Percentiles rank a stretch among this genome's conserved stretches.
These are phyloP conservation scores for Dioszegia crocea DNA, from an alignment of 768 basidiomycete species.

Conservation along the genomic window DNA sequence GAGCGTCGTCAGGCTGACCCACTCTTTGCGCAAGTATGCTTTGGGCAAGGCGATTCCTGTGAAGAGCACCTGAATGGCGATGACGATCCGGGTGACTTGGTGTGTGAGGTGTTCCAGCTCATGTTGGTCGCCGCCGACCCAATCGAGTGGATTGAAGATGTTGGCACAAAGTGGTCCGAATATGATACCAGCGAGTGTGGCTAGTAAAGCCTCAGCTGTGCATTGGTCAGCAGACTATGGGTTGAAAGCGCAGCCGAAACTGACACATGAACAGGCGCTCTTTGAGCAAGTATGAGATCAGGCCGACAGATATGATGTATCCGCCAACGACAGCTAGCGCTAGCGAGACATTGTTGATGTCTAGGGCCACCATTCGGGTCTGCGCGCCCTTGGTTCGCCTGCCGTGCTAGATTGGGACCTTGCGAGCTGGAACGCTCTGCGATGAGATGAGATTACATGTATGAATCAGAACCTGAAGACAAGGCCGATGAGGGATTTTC, in stretches of 20 bases:
- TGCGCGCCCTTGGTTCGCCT: not conserved
- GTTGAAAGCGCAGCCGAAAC: not conserved
- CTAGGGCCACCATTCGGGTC: slow-evolving; percentile 40
- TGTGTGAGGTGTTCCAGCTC: slow-evolving; percentile 30
- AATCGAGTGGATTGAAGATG: slow-evolving; percentile 49
- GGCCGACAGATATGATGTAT: slow-evolving; percentile 39
- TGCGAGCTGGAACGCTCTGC: too few relatives aligned
- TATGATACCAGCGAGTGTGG: slow-evolving; percentile 40
- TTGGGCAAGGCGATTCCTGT: slow-evolving; percentile 48
- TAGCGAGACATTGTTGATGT: slow-evolving; percentile 45
- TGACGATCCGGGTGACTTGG: slow-evolving; percentile 49
- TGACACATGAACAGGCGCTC: slow-evolving; percentile 50
- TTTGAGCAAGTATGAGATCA: slow-evolving; percentile 49
- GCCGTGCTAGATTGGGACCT: too few relatives aligned
- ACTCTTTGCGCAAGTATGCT: slow-evolving; percentile 49
- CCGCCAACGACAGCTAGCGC: slow-evolving; percentile 45
- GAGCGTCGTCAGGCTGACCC: slow-evolving; percentile 47
- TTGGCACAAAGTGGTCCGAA: slow-evolving; percentile 47
- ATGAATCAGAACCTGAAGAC: too few relatives aligned
- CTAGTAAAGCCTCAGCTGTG: slow-evolving; percentile 43
- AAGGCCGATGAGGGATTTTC: too few relatives aligned
- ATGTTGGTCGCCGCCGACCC: slow-evolving; percentile 34
- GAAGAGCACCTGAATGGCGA: slow-evolving; percentile 51
- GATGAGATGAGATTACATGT: too few relatives aligned
- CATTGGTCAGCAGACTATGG: not conserved